Evolutionary conservation across 768 basidiomycete genomes (phyloP), one percentile per base, ranked within the genome.

Genomic region (Lactifluus volemus): DNA sequence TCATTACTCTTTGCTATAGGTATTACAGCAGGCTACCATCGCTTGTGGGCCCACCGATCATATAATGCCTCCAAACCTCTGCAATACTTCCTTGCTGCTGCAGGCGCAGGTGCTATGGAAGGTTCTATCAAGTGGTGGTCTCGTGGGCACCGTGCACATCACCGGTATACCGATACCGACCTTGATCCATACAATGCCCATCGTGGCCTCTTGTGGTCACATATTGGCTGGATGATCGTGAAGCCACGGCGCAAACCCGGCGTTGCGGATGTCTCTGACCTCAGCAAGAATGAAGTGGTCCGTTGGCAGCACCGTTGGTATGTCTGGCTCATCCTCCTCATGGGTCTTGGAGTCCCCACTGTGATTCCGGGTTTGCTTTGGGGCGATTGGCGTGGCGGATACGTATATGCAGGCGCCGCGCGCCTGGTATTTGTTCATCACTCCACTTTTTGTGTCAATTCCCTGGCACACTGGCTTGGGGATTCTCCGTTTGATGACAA

Each of bases 71-170:
- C 88, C 4, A 79, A 80, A 61, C 86, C 89, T 15, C 76, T 98
- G 12, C 87, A 98, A 71, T 97, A 92, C 70, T 75, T 82, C 65
- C 83, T 98, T 51, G 91, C 94, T 29, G 68, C 89, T 19, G 81
- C 85, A 10, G 97, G 96, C 53, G 86, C 92, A 1, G 96, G 97
- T 51, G 95, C 96, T 5, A 88, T 96, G 50, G 84, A 99, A 70
- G 96, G 96, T 9, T 97, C 95, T 21, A 96, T 99, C 77, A 89
- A 92, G 73, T 98, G 97, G 97, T 98, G 97, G 97, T 88, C 88
- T 21, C 84, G 97, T 55, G 95, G 95, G 51, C 97, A 99, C 78
- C 90, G 96, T 62, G 96, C 96, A 3, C 95, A 97, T 73, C 95
- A 97, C 71, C 84, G 94, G 47, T 96, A 97, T 77, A 98, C 94